Evolutionary conservation across 805 yeast genomes (phyloP).

Genomic region (Middelhovenomyces tepae): DNA sequence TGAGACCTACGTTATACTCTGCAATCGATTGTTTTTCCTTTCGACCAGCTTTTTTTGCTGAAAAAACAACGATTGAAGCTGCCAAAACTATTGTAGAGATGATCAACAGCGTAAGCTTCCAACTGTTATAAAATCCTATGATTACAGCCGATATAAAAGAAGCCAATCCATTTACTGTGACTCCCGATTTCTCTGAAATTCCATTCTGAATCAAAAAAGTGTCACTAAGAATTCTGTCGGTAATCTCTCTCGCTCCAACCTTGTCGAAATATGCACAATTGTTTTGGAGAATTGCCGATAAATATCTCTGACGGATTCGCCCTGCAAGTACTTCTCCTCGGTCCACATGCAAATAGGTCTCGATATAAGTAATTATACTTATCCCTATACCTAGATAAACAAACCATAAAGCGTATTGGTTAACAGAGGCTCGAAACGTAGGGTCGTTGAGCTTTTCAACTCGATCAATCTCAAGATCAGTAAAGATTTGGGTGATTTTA

Average conservation of each 20-base stretch:
- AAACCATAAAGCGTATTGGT: slow-evolving; percentile 9
- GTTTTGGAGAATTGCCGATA: slow-evolving; percentile 19
- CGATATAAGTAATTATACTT: slow-evolving; percentile 13
- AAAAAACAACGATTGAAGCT: slow-evolving; percentile 11
- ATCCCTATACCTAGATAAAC: slow-evolving; percentile 13
- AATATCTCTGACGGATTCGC: slow-evolving; percentile 18
- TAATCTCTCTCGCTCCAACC: slow-evolving; percentile 22
- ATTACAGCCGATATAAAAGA: slow-evolving; percentile 18
- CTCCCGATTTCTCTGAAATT: slow-evolving; percentile 21
- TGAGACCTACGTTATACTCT: too few relatives aligned
- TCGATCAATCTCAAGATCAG: slow-evolving; percentile 6
- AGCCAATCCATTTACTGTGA: slow-evolving; percentile 18
- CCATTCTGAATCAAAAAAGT: slow-evolving; percentile 22
- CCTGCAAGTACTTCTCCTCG: slow-evolving; percentile 23
- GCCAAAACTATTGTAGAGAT: slow-evolving; percentile 15
- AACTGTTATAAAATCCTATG: slow-evolving; percentile 15
- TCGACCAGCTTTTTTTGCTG: slow-evolving; percentile 5
- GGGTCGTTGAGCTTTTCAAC: too few relatives aligned
- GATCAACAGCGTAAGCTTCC: slow-evolving; percentile 16
- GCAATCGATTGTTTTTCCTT: slow-evolving; percentile 10
- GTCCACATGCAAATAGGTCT: slow-evolving; percentile 17
- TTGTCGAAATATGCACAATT: slow-evolving; percentile 22
- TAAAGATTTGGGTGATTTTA: slow-evolving; percentile 10
- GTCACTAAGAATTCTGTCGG: slow-evolving; percentile 21
- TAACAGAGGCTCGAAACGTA: slow-evolving; percentile 10